Base-by-base conservation (phyloP, 2,329 filamentous ascomycete genomes). In the Exophiala dermatitidis region DNA sequence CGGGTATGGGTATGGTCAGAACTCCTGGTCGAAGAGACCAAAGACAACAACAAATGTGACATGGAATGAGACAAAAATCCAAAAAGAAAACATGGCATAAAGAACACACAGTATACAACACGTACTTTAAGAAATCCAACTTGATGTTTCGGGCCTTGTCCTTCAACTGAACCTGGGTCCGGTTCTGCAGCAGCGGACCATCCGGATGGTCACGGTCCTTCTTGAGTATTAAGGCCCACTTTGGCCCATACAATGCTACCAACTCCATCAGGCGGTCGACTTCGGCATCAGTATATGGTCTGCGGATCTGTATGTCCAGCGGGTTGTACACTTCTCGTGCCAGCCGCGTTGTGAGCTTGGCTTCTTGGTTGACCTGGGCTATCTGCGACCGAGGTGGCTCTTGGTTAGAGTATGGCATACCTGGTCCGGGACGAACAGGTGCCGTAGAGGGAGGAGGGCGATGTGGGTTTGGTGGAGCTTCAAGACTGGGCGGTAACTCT, bases 101-200 rank as follows among this genome's bases (percentile, higher is more conserved):
- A 19, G 12, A 26, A 34, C 3, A 8, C 5, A 30, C 32, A 34
- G 30, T 6, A 12, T 26, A 12, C 12, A 12, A 36, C 12, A 46
- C 34, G 42, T 53, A 44, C 73, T 71, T 71, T 2, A 76, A 49
- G 48, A 63, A 72, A 5, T 66, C 66, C 38, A 72, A 66, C 62
- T 77, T 78, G 53, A 82, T 65, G 55, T 79, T 80, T 47, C 79
- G 70, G 3, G 77, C 79, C 55, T 74, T 74, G 57, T 79, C 77
- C 59, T 78, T 79, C 5, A 82, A 56, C 42, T 79, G 75, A 2
- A 79, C 76, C 54, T 82, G 76, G 4, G 65, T 69, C 1, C 80
- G 70, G 1, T 60, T 56, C 3, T 50, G 52, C 12, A 78, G 62
- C 40, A 66, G 46, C 2, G 65, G 65, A 7, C 66, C 63, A 33